These are phyloP conservation scores for Entomortierella beljakovae DNA, from an alignment of 192 early-diverging fungal species.

Conservation along the genomic window DNA sequence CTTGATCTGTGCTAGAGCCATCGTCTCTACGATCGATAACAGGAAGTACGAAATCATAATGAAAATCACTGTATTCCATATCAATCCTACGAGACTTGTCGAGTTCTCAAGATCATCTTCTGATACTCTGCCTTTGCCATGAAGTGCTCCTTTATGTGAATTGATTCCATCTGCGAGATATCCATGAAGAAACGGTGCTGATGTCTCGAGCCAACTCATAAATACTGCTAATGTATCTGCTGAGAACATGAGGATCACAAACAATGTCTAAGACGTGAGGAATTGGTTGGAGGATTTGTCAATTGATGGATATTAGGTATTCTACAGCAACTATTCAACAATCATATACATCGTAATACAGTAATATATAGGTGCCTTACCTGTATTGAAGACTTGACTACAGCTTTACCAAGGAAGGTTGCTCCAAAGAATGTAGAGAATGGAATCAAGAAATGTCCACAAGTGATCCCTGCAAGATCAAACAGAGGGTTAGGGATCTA, in stretches of 20 bases:
- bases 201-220: constrained; percentile 64
- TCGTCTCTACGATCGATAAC: constrained; percentile 83
- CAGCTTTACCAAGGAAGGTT: constrained; percentile 93
- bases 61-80: constrained; percentile 88
- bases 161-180: constrained; percentile 40
- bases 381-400: constrained; percentile 90
- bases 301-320: too few species aligned
- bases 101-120: constrained; percentile 47
- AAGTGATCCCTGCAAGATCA: constrained; percentile 96
- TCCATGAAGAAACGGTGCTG: constrained; percentile 70
- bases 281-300: too few species aligned
- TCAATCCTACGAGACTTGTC: constrained; percentile 75
- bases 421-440: constrained; percentile 97
- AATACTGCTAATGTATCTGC: constrained; percentile 76
- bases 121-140: constrained; percentile 8
- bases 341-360: too few species aligned
- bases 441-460: constrained; percentile 91
- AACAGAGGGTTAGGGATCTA: constrained; percentile 97
- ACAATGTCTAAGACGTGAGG: constrained; percentile 62
- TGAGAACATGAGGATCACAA: constrained; percentile 88
- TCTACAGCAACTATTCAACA: too few species aligned
- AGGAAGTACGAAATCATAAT: constrained; percentile 91
- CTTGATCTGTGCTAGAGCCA: constrained; percentile 81
- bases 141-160: constrained; percentile 38
- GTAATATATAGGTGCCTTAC: constrained; percentile 51